A percentile compares a stretch with the other conserved stretches of the same genome.
Conservation (phyloP, 768 basidiomycete species). For the Termitomyces sp. region DNA sequence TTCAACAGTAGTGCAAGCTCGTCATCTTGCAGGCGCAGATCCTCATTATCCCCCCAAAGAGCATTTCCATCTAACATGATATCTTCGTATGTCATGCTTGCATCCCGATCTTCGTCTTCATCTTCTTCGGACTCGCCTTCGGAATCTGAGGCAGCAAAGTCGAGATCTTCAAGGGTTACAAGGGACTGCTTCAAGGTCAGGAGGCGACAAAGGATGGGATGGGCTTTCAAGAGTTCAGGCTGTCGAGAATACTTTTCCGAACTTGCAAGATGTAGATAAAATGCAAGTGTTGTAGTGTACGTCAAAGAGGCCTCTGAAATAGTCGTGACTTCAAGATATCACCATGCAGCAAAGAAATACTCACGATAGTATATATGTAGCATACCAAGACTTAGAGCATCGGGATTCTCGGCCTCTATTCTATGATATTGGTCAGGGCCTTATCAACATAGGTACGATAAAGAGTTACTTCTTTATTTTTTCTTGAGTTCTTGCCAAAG, state of each 20-base stretch:
- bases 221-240: slow-evolving; percentile 56
- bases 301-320: slow-evolving; percentile 78
- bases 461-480: slow-evolving; percentile 48
- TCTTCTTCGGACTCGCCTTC: slow-evolving; percentile 42
- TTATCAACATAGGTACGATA: background rate
- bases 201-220: slow-evolving; percentile 72
- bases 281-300: slow-evolving; percentile 86
- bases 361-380: slow-evolving; percentile 84
- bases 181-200: slow-evolving; percentile 81
- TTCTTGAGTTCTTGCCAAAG: slow-evolving; percentile 44
- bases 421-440: slow-evolving; percentile 26
- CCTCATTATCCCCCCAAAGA: slow-evolving; percentile 36
- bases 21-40: slow-evolving; percentile 26
- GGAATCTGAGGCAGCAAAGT: slow-evolving; percentile 43
- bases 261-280: slow-evolving; percentile 85
- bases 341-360: slow-evolving; percentile 22
- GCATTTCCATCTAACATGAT: slow-evolving; percentile 33
- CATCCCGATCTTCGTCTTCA: slow-evolving; percentile 30
- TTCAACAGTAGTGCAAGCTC: slow-evolving; percentile 54
- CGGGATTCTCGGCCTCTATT: slow-evolving; percentile 37
- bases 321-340: background rate
- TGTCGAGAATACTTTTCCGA: slow-evolving; percentile 55
- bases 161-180: slow-evolving; percentile 77
- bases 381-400: slow-evolving; percentile 61
- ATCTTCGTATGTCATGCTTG: slow-evolving; percentile 28